A percentile compares a stretch with the other conserved stretches of the same genome.
Evolutionary conservation across 345 rosid species (phyloP).

Genomic region (Rubroshorea leprosula): DNA sequence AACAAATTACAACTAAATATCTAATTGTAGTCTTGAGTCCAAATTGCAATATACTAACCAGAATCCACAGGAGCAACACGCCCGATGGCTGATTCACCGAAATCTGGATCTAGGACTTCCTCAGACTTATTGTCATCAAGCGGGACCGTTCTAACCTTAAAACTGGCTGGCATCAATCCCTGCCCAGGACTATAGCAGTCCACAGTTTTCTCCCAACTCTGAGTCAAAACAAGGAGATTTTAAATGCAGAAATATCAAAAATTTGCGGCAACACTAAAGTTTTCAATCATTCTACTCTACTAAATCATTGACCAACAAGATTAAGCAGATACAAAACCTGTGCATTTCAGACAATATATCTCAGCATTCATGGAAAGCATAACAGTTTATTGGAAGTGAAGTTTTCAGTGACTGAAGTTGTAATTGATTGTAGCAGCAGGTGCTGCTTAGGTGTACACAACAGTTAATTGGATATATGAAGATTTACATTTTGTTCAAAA

Average conservation of each 20-base stretch:
- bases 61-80: conserved; percentile 96
- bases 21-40: neutral
- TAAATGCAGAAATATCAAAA: conserved; percentile 4
- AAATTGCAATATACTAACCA: conserved; percentile 35
- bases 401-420: too few relatives aligned
- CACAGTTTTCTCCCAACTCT: conserved; percentile 97
- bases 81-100: conserved; percentile 91
- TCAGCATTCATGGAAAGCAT: too few relatives aligned
- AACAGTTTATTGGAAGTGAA: too few relatives aligned
- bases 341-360: neutral
- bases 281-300: neutral
- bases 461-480: too few relatives aligned
- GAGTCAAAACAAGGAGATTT: conserved; percentile 9
- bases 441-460: too few relatives aligned
- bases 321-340: conserved; percentile 1
- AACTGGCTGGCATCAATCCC: conserved; percentile 94
- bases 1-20: neutral
- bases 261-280: too few relatives aligned
- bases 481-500: too few relatives aligned
- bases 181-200: conserved; percentile 95
- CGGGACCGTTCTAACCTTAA: conserved; percentile 66
- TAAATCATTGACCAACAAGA: neutral
- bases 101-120: conserved; percentile 92
- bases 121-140: conserved; percentile 59
- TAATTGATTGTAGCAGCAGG: too few relatives aligned